Evolutionary conservation across 192 early-diverging fungal species (phyloP), one percentile per base, ranked within the genome.

Genomic region (Nowakowskiella sp.): DNA sequence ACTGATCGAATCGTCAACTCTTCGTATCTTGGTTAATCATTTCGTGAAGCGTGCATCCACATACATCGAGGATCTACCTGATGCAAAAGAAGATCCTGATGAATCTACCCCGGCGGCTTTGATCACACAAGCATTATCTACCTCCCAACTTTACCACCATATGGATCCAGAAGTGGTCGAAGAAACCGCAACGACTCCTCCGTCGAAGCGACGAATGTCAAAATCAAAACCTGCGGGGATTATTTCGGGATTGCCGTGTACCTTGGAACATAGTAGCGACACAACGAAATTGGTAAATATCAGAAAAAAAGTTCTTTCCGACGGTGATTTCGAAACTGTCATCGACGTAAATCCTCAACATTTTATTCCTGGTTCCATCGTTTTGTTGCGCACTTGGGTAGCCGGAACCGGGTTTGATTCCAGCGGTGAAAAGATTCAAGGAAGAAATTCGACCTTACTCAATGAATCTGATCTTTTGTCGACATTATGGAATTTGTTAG

Each of bases 351-450:
- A 71, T 23, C 77, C 76, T 1, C 66, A 66, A 10, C 58, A 58
- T 6, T 99, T 99, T 73, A 71, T 81, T n/a, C 86, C 91, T 19
- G 96, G 94, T 0, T 86, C 85, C 31, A 73, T 97, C 22, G 78
- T 78, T 16, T 27, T 81, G 27, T 81, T 61, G 53, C 57, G 69
- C 19, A 82, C 80, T 5, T 77, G 70, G 53, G 61, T 73, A 50
- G 49, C 45, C 8, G 75, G 69, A 6, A 53, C 42, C 45, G 74
- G 75, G 2, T 43, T 77, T 46, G 61, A 80, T 31, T n/a, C 25
- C 24, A 13, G 8, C 2, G 47, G 28, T 16, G 50, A 55, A 1
- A 9, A 34, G 9, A 13, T 47, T 6, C 34, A 29, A 23, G 21
- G 6, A 19, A n/a, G n/a, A n/a, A n/a, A n/a, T n/a, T n/a, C n/a